Evolutionary conservation across 2,329 filamentous ascomycete species (phyloP), one percentile per base, ranked within the genome.

Genomic region (Atkinsonella hypoxylon): DNA sequence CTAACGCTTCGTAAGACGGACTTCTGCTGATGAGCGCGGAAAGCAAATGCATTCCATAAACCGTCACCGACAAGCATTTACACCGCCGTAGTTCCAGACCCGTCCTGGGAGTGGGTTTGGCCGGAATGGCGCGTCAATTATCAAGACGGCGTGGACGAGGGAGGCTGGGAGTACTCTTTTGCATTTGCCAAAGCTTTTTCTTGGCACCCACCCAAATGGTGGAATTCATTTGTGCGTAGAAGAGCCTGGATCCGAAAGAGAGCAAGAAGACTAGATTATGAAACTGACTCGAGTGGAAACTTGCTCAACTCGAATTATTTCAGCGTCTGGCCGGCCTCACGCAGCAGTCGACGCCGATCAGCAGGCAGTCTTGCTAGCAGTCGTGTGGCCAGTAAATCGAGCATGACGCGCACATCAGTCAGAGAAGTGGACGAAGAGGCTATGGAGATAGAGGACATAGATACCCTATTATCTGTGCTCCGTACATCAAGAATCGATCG

Each of bases 141-240:
- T 77, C 88, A 91, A 72, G 79, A 85, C 2, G 84, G 85, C 53
- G 59, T 67, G 38, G 93, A 97, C 61, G 85, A 91, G 55, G 87
- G 91, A 55, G 93, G 93, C 3, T 98, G 93, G 93, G 85, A 95
- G 64, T 98, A 98, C 67, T 93, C 88, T 15, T 89, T 96, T 64
- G 84, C 87, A 57, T 98, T 97, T 63, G 73, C 74, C 56, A 80
- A 77, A 53, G 73, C 70, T 41, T 89, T 86, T 57, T 80, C 82
- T 2, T 98, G 93, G 93, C 93, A 98, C 66, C 83, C 84, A 3
- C 86, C 87, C 17, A 85, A 81, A 26, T 97, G 91, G 90, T 95
- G 89, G 67, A 91, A 90, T 64, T 95, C 89, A 1, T 98, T 91
- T 62, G 93, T 96, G n/a, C 78, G 93, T 36, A 76, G 93, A 57